These are phyloP conservation scores for Boletus reticulatus DNA, from an alignment of 768 basidiomycete species.

Conservation along the genomic window DNA sequence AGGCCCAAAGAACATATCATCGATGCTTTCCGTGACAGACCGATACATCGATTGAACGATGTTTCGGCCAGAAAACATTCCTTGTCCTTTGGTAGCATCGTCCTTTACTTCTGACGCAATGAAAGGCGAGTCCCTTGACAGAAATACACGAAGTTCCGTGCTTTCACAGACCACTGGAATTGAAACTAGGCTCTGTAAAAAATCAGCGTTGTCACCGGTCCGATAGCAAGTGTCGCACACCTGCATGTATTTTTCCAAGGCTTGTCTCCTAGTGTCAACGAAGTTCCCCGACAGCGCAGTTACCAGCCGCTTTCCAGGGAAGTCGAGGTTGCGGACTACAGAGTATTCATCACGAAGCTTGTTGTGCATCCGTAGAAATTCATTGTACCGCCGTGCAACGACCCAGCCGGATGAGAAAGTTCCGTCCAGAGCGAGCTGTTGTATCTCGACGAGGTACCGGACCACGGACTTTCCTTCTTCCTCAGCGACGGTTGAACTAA, in stretches of 20 bases:
- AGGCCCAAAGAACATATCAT: conserved; percentile 95
- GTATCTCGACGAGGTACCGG: conserved; percentile 88
- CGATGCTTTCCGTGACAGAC: conserved; percentile 90
- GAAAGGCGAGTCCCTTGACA: conserved; percentile 86
- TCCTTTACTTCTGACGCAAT: conserved; percentile 51
- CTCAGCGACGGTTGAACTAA: conserved; percentile 77
- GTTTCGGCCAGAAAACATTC: conserved; percentile 63
- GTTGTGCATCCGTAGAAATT: conserved; percentile 88
- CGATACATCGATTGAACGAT: conserved; percentile 87
- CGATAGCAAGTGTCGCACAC: conserved; percentile 37
- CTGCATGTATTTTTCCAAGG: conserved; percentile 89
- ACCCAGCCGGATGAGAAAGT: conserved; percentile 87
- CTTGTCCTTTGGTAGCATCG: conserved; percentile 39
- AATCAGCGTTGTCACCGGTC: not conserved
- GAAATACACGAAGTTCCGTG: conserved; percentile 76
- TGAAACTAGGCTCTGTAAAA: conserved; percentile 61
- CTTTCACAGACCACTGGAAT: conserved; percentile 79
- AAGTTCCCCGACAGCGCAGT: conserved; percentile 85
- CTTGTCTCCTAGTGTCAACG: conserved; percentile 74
- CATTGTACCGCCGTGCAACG: conserved; percentile 90
- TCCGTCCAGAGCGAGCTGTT: conserved; percentile 80
- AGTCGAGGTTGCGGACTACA: conserved; percentile 70
- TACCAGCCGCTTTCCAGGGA: conserved; percentile 93
- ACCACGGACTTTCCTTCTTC: conserved; percentile 90
- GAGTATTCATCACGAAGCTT: conserved; percentile 75